A percentile compares a stretch with the other conserved stretches of the same genome.
Evolutionary conservation across 495 filamentous ascomycete species (phyloP).

Genomic region (Tuber magnatum): DNA sequence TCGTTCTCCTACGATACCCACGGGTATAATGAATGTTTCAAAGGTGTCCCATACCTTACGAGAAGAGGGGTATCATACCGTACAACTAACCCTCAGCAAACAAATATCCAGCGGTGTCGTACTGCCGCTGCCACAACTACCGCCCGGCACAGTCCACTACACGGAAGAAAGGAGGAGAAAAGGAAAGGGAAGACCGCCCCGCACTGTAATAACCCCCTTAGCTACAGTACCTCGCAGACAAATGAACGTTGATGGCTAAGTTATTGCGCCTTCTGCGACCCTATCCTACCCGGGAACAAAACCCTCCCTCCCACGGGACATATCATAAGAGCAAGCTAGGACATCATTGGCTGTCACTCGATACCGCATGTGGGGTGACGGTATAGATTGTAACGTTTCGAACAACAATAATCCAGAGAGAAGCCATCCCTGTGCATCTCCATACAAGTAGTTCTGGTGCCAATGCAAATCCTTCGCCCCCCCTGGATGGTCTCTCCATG

Average conservation of each 20-base stretch:
- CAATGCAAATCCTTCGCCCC: not conserved
- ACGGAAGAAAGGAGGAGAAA: not conserved
- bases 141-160: not conserved
- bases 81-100: not conserved
- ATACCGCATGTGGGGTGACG: not conserved
- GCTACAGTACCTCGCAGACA: not conserved
- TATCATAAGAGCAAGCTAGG: not conserved
- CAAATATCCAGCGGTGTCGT: not conserved
- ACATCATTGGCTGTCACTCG: not conserved
- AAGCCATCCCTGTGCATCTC: not conserved
- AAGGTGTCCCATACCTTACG: not conserved
- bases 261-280: not conserved
- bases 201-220: not conserved
- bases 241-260: not conserved
- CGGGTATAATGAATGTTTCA: conserved; percentile 1
- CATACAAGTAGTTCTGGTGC: not conserved
- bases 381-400: not conserved
- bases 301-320: not conserved
- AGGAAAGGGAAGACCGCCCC: not conserved
- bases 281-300: not conserved
- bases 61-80: not conserved
- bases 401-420: not conserved
- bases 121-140: not conserved
- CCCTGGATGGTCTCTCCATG: not conserved
- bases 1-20: not conserved